Evolutionary conservation across 163 green algal species (phyloP).

Genomic region (Trebouxia gelatinosa): DNA sequence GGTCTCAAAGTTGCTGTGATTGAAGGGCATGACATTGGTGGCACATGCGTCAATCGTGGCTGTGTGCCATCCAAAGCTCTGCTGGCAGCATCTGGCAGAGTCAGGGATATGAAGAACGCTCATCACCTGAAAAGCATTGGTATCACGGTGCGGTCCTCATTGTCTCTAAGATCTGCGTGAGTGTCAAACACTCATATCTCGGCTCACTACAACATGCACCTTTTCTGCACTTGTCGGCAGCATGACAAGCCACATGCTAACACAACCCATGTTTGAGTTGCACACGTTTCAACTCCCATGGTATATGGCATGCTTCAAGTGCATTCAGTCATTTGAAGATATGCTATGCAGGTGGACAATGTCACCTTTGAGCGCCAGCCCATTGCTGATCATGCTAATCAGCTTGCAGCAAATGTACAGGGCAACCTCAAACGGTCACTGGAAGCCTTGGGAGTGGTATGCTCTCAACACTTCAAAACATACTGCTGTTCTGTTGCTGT

Average conservation of each 20-base stretch:
- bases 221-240: no score
- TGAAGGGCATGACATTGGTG: constrained; percentile 96
- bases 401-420: constrained; percentile 89
- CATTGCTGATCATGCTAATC: constrained; percentile 91
- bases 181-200: no score
- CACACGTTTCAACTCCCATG: no score
- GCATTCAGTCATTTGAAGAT: constrained; percentile 2
- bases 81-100: constrained; percentile 90
- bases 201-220: no score
- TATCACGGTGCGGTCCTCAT: constrained; percentile 87
- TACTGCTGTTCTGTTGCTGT: not conserved
- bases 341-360: constrained; percentile 60
- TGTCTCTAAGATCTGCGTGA: no score
- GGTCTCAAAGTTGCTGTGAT: constrained; percentile 97
- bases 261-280: no score
- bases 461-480: not conserved
- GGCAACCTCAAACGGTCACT: constrained; percentile 92
- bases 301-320: no score
- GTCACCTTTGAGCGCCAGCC: constrained; percentile 89
- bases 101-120: constrained; percentile 87
- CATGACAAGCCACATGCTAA: no score
- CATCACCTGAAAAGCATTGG: constrained; percentile 92
- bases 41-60: constrained; percentile 98
- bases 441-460: constrained; percentile 87
- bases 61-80: constrained; percentile 99